phyloP scores from a whole-genome alignment of 1,284 basidiomycete genomes.

The Takashimella tepidaria region DNA sequence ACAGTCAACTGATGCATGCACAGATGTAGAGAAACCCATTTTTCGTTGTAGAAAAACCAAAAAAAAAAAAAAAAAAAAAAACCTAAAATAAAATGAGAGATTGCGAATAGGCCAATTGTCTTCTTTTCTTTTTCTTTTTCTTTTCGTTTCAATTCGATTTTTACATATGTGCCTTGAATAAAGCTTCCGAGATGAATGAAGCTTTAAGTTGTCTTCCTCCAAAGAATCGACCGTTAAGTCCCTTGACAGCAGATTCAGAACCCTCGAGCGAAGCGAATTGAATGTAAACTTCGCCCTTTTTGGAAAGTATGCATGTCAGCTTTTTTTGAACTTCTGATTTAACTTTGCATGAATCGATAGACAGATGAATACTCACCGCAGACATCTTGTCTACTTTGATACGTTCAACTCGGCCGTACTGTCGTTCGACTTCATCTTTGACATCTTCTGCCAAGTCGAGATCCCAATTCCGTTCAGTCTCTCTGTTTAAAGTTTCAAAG shows the following conservation, averaged over 20 bases:
- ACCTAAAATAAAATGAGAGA: no score
- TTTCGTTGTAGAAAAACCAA: no score
- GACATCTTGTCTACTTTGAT: constrained; percentile 94
- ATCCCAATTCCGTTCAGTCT: constrained; percentile 95
- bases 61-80: no score
- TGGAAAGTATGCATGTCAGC: no score
- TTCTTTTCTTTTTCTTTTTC: no score
- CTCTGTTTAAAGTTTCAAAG: constrained; percentile 55
- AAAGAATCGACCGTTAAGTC: constrained; percentile 92
- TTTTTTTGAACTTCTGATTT: constrained; percentile 3
- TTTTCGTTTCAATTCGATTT: no score
- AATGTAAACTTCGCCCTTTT: constrained; percentile 92
- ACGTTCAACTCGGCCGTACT: constrained; percentile 79
- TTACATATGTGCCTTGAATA: constrained; percentile 74
- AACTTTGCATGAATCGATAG: constrained; percentile 5
- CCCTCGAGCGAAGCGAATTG: constrained; percentile 76
- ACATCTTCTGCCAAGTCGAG: constrained; percentile 93
- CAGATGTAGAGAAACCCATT: no score
- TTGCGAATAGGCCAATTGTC: no score
- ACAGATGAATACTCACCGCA: constrained; percentile 55
- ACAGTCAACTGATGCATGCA: no score
- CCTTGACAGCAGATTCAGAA: constrained; percentile 77
- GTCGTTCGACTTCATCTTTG: constrained; percentile 83
- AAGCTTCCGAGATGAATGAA: constrained; percentile 78
- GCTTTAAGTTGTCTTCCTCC: constrained; percentile 83